Evolutionary conservation across 2,329 filamentous ascomycete genomes (phyloP), one percentile per base, ranked within the genome.

Genomic region (Neurospora sp.): DNA sequence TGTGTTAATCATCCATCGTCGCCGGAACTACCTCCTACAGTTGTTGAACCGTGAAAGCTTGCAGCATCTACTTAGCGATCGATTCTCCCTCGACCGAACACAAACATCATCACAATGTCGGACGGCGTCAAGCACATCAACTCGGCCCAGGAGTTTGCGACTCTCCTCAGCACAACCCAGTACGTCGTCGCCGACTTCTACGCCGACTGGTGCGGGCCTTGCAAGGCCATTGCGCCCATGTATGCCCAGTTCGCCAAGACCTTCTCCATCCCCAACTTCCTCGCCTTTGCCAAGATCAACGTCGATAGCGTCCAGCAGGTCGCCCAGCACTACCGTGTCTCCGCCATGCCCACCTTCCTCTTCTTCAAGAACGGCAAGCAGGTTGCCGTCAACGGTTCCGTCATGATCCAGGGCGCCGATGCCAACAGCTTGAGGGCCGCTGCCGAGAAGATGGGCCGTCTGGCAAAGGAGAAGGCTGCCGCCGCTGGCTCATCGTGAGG

Each of bases 201-300:
- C 79, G 86, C 87, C 71, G 80, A 84, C 75, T 89, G 87, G 87
- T 89, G 87, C 79, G 83, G 82, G 46, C 87, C 87, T 38, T 89
- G 87, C 85, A 87, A 86, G 79, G 80, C 81, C 74, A 88, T 89
- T 76, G 84, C 85, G 28, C 87, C 87, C 72, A 75, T 85, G 71
- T 89, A 84, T 82, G 76, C 75, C 71, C 80, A 83, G 76, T 81
- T 87, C 68, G 83, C 86, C 66, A 77, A 77, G 67, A 73, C 78
- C 52, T 78, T 81, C 75, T 73, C 77, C 70, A 72, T 80, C 33
- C 80, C 81, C 19, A 80, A 82, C 68, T 78, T 80, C 62, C 81
- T 85, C 67, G 82, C 82, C 73, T 89, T 89, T 73, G 85, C 84
- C 76, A 86, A 87, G 78, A 83, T 89, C 78, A 83, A 89, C 79